Conservation (phyloP, 441 rosid species). For the Bocquillonia castaneifolia region DNA sequence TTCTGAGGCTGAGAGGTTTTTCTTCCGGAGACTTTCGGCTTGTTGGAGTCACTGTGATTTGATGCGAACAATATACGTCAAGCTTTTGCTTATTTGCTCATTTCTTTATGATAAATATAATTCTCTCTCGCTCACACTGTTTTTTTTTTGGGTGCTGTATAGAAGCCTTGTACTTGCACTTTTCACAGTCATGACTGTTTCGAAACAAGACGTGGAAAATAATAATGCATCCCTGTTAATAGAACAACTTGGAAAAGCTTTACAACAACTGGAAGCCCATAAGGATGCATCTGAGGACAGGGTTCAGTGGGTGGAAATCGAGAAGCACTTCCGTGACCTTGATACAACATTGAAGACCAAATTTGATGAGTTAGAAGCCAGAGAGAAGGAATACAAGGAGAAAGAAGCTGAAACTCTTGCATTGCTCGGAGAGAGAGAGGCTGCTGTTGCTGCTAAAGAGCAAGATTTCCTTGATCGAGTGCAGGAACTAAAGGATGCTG, state of each 20-base stretch:
- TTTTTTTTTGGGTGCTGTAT: slow-evolving; percentile 14
- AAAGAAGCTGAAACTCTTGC: slow-evolving; percentile 64
- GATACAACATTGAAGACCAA: slow-evolving; percentile 68
- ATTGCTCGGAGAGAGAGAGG: slow-evolving; percentile 52
- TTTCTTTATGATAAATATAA: background rate
- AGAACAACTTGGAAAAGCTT: slow-evolving; percentile 78
- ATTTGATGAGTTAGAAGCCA: slow-evolving; percentile 72
- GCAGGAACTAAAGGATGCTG: slow-evolving; percentile 75
- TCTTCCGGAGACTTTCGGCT: no score
- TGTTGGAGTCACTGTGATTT: no score
- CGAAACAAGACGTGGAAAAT: slow-evolving; percentile 28
- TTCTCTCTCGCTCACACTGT: background rate
- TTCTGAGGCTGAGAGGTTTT: no score
- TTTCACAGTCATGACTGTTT: slow-evolving; percentile 25
- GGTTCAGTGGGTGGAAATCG: slow-evolving; percentile 79
- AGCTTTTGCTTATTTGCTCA: background rate
- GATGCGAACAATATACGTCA: no score
- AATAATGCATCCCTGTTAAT: slow-evolving; percentile 47
- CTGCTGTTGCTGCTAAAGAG: slow-evolving; percentile 66
- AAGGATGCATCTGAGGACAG: slow-evolving; percentile 55
- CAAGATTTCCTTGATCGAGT: slow-evolving; percentile 57
- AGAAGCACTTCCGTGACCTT: slow-evolving; percentile 76
- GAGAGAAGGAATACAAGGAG: slow-evolving; percentile 61
- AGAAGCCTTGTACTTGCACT: slow-evolving; percentile 16
- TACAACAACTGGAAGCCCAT: slow-evolving; percentile 70